Conservation (phyloP, 257 asterid genomes). For the Ajuga chamaepitys region DNA sequence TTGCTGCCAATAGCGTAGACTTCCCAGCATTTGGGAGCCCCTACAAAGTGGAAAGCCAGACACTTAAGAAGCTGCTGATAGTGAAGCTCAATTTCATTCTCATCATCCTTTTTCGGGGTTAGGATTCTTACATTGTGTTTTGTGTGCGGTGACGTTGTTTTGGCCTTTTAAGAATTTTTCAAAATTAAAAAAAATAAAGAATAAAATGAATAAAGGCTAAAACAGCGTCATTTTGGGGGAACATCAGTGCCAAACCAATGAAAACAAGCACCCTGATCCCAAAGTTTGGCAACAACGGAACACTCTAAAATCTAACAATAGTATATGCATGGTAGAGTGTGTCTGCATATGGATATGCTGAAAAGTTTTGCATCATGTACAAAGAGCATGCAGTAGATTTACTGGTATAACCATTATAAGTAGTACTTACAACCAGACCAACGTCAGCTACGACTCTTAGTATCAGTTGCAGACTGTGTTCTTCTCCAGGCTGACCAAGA, state of each 20-base stretch:
- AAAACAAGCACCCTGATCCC: no score
- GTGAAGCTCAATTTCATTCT: background rate
- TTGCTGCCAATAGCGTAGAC: conserved; percentile 82
- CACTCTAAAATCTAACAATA: background rate
- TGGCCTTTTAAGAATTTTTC: no score
- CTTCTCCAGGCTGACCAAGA: conserved; percentile 91
- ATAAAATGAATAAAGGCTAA: no score
- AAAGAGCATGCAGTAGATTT: conserved; percentile 5
- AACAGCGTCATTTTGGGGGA: no score
- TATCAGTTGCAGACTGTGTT: conserved; percentile 75
- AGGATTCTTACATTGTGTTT: no score
- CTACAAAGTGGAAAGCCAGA: conserved; percentile 29
- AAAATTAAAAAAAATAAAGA: no score
- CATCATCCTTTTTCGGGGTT: background rate
- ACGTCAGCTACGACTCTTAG: conserved; percentile 97
- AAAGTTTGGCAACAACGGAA: background rate
- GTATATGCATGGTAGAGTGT: background rate
- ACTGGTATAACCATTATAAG: background rate
- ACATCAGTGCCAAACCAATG: no score
- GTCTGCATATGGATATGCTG: background rate
- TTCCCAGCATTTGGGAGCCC: conserved; percentile 99
- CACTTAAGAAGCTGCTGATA: background rate
- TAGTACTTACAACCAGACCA: conserved; percentile 82
- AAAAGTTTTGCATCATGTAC: background rate
- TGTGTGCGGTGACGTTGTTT: no score